Conservation (phyloP, 768 basidiomycete species). For the Russula vinacea region DNA sequence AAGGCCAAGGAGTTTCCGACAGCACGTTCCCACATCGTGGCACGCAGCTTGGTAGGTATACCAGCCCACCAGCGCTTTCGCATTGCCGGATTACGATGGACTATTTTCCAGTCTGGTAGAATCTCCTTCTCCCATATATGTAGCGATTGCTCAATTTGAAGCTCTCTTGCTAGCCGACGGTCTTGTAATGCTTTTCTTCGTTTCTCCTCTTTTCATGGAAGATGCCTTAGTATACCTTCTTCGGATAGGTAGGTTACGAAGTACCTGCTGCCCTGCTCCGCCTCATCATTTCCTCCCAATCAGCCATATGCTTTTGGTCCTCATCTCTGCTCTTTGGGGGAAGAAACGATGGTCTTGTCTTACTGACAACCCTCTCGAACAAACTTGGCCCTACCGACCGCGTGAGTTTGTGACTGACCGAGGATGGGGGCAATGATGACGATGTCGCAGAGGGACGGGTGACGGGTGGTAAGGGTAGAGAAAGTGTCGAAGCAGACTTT, state of each 20-base stretch:
- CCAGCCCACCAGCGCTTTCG: constrained; percentile 85
- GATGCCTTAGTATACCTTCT: constrained; percentile 4
- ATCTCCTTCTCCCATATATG: constrained; percentile 76
- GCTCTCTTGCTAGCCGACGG: constrained; percentile 60
- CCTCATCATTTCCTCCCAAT: constrained; percentile 88
- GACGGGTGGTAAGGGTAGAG: constrained; percentile 37
- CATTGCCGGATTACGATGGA: constrained; percentile 60
- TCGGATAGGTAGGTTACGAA: constrained; percentile 25
- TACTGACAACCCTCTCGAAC: constrained; percentile 77
- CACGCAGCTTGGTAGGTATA: constrained; percentile 77
- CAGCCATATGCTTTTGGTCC: constrained; percentile 78
- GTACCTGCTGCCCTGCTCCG: constrained; percentile 69
- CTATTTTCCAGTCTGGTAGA: constrained; percentile 77
- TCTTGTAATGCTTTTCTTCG: constrained; percentile 60
- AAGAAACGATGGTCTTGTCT: constrained; percentile 79
- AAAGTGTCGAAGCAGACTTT: constrained; percentile 27
- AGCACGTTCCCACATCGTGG: constrained; percentile 79
- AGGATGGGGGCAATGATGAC: constrained; percentile 26
- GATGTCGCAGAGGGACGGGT: constrained; percentile 35
- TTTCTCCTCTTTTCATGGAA: constrained; percentile 56
- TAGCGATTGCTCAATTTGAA: constrained; percentile 64
- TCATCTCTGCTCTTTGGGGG: constrained; percentile 78
- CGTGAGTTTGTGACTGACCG: constrained; percentile 39
- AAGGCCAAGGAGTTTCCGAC: constrained; percentile 80
- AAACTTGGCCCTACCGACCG: constrained; percentile 64